Conservation (phyloP, 2,329 filamentous ascomycete genomes). For the Colletotrichum sp. region DNA sequence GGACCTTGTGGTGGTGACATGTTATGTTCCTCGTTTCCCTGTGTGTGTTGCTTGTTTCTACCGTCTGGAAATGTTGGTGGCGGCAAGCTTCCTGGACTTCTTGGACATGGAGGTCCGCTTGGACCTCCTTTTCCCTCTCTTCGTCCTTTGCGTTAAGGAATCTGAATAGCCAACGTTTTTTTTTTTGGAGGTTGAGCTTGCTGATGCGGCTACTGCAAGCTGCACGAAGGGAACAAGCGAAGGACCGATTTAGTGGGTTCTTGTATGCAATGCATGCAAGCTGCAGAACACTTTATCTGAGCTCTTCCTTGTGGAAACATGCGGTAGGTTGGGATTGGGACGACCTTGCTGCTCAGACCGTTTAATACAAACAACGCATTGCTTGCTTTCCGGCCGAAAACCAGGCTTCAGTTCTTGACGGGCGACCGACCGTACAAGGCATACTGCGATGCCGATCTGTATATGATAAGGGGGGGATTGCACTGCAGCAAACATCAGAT, state of each 20-base stretch:
- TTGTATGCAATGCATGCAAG: neutral
- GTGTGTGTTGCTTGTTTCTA: neutral
- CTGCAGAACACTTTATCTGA: neutral
- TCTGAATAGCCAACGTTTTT: neutral
- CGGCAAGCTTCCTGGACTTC: neutral
- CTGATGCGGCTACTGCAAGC: neutral
- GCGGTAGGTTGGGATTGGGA: neutral
- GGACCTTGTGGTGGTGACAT: neutral
- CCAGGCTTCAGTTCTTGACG: neutral
- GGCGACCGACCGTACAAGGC: neutral
- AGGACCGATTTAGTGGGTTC: neutral
- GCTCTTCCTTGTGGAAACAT: neutral
- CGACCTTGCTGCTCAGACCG: neutral
- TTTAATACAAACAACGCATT: neutral
- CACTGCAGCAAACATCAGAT: neutral
- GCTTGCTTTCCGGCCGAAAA: neutral
- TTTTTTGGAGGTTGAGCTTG: neutral
- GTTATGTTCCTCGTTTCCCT: neutral
- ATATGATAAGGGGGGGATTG: neutral
- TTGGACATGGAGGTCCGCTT: neutral
- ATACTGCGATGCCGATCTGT: neutral
- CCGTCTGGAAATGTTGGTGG: neutral
- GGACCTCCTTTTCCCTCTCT: neutral
- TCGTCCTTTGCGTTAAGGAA: neutral
- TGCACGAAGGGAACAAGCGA: neutral